Percentiles rank a stretch among this genome's conserved stretches.
phyloP scores from a whole-genome alignment of 495 filamentous ascomycete species.

The Talaromyces borbonicus region DNA sequence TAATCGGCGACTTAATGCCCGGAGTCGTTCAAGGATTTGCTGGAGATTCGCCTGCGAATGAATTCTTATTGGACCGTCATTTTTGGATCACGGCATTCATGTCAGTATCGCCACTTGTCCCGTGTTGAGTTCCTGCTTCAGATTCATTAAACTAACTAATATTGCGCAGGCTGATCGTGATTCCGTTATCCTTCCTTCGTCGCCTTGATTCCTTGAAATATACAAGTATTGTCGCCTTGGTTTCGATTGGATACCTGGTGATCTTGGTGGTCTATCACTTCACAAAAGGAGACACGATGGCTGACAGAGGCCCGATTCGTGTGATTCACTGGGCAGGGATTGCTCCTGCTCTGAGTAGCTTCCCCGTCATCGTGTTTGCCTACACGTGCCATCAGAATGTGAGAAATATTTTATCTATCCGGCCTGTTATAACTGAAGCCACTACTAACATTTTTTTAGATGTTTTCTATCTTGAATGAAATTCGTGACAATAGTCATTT shows the following conservation, averaged over 20 bases:
- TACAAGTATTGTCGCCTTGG: conserved; percentile 81
- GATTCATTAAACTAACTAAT: neutral
- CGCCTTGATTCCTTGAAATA: conserved; percentile 93
- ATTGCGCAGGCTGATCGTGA: conserved; percentile 66
- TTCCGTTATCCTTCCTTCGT: conserved; percentile 84
- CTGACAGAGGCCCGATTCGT: conserved; percentile 61
- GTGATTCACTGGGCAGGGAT: conserved; percentile 68
- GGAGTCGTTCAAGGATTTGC: conserved; percentile 74
- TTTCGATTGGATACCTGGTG: conserved; percentile 90
- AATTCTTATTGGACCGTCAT: conserved; percentile 74
- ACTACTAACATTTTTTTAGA: conserved; percentile 45
- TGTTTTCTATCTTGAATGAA: conserved; percentile 98
- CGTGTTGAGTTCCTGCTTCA: neutral
- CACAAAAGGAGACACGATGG: conserved; percentile 61
- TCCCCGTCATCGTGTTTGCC: conserved; percentile 94
- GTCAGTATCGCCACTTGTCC: conserved; percentile 31
- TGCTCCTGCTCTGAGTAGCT: conserved; percentile 67
- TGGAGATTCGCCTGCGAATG: conserved; percentile 47
- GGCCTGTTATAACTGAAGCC: conserved; percentile 8
- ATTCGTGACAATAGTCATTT: conserved; percentile 75
- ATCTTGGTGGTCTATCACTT: conserved; percentile 89
- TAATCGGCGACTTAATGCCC: conserved; percentile 97
- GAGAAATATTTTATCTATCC: conserved; percentile 13
- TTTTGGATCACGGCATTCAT: conserved; percentile 99
- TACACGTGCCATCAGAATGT: conserved; percentile 99